These are phyloP conservation scores for Oryza nivara DNA, from an alignment of 176 grass and related monocot genomes.

Conservation along the genomic window DNA sequence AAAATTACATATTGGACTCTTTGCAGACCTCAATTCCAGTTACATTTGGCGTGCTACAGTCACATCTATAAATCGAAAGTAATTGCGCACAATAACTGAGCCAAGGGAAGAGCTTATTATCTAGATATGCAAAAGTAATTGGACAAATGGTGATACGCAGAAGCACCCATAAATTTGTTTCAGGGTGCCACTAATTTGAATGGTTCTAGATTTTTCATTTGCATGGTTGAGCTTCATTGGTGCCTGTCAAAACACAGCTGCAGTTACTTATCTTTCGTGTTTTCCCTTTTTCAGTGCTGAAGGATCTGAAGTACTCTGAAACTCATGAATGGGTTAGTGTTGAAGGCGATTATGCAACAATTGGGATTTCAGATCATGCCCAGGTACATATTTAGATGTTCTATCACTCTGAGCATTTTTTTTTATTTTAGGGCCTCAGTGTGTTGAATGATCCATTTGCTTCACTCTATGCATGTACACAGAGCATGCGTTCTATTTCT, in stretches of 20 bases:
- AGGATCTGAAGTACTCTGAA: slow-evolving; percentile 91
- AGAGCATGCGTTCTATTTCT: neutral
- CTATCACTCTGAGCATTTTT: neutral
- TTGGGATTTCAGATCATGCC: slow-evolving; percentile 95
- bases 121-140: too few species aligned
- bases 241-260: neutral
- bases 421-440: neutral
- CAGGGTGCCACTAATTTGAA: neutral
- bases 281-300: slow-evolving; percentile 61
- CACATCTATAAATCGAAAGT: neutral
- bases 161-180: neutral
- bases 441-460: neutral
- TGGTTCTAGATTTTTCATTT: neutral
- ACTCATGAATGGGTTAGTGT: slow-evolving; percentile 96
- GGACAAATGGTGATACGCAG: neutral
- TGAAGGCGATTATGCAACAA: slow-evolving; percentile 72
- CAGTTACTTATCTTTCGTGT: slow-evolving; percentile 13
- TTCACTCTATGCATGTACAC: neutral
- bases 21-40: neutral
- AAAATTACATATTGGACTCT: neutral
- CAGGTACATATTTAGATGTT: slow-evolving; percentile 51
- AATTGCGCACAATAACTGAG: neutral
- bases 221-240: neutral
- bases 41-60: neutral
- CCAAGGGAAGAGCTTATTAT: too few species aligned